A percentile compares a stretch with the other conserved stretches of the same genome.
Evolutionary conservation across 371 early-diverging fungal species (phyloP).

Genomic region (Nosema muscidifuracis): DNA sequence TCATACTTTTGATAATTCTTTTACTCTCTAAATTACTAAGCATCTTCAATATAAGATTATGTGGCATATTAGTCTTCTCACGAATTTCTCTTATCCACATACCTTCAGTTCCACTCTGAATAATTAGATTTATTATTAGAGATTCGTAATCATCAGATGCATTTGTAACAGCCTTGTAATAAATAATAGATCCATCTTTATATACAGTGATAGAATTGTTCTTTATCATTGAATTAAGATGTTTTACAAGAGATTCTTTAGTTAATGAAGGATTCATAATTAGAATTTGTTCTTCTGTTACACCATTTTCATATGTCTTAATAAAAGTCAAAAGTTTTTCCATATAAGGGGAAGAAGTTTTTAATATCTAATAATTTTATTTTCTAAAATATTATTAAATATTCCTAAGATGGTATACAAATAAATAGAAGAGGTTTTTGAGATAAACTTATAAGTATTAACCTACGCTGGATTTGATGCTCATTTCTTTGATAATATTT

Average conservation of each 20-base stretch:
- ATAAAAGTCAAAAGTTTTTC: conserved; percentile 54
- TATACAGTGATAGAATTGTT: conserved; percentile 52
- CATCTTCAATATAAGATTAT: conserved; percentile 70
- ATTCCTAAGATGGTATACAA: no score
- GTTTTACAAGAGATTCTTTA: conserved; percentile 46
- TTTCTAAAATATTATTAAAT: neutral
- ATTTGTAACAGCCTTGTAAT: conserved; percentile 36
- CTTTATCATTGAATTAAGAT: conserved; percentile 46
- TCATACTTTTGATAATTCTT: conserved; percentile 77
- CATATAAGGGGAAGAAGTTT: conserved; percentile 29
- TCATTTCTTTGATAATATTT: no score
- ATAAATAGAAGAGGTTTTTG: no score
- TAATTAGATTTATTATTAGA: conserved; percentile 51
- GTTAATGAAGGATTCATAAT: conserved; percentile 43
- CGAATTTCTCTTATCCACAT: conserved; percentile 83
- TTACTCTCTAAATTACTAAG: conserved; percentile 74
- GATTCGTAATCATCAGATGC: conserved; percentile 50
- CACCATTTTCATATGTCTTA: conserved; percentile 49
- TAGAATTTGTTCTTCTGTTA: conserved; percentile 52
- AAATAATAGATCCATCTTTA: conserved; percentile 35
- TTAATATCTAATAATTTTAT: neutral
- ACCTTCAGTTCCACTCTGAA: conserved; percentile 51
- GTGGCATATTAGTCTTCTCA: conserved; percentile 73
- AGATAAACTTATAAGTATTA: no score
- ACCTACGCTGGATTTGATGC: no score